Conservation (phyloP, 2,329 filamentous ascomycete species). For the Colletotrichum chlorophyti region DNA sequence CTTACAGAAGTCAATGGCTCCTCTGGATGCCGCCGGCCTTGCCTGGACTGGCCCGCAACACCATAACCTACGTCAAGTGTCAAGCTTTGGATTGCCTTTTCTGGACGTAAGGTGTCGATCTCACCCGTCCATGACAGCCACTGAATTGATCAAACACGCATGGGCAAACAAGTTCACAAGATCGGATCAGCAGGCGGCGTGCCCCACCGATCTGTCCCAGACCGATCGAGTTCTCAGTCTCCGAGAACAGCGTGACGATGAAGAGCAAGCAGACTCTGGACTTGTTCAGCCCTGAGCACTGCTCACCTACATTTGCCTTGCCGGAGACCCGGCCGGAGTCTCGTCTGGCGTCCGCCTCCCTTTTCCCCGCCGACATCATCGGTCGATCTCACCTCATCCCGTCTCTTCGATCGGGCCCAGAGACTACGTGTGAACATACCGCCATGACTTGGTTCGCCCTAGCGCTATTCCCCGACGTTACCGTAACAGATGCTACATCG, state of each 20-base stretch:
- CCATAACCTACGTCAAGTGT: background rate
- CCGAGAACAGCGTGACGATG: too few relatives aligned
- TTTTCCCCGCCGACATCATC: background rate
- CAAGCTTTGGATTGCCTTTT: slow-evolving; percentile 10
- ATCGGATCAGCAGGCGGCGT: too few relatives aligned
- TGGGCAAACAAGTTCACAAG: too few relatives aligned
- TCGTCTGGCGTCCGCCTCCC: background rate
- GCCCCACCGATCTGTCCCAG: too few relatives aligned
- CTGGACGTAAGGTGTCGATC: background rate
- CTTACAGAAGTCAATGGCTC: too few relatives aligned
- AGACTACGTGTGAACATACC: background rate
- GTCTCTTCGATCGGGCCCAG: slow-evolving; percentile 3
- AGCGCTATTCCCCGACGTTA: background rate
- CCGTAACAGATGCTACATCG: background rate
- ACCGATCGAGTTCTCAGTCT: too few relatives aligned
- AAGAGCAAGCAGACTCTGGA: too few relatives aligned
- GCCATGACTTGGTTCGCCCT: background rate
- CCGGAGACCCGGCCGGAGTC: too few relatives aligned
- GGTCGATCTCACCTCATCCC: slow-evolving; percentile 7
- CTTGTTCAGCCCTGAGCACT: too few relatives aligned
- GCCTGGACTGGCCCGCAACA: background rate
- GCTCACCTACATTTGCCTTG: background rate
- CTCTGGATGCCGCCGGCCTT: too few relatives aligned
- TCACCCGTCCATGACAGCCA: background rate
- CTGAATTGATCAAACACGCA: background rate